Conservation (phyloP, 148 eudicot genomes). For the Amaranthus palmeri region DNA sequence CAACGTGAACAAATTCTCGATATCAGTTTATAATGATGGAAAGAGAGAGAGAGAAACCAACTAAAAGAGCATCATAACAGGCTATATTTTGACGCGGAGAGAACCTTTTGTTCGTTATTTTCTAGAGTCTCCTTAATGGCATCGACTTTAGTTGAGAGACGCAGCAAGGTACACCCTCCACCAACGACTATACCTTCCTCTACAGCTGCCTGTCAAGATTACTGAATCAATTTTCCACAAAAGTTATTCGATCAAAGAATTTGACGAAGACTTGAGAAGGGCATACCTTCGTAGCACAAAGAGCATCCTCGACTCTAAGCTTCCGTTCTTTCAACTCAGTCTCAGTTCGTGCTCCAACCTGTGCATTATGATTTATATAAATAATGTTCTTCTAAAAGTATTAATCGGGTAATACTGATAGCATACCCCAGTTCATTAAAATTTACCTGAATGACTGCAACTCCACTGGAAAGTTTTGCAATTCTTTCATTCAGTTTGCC, state of each 20-base stretch:
- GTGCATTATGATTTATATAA: not conserved
- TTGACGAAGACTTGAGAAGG: not conserved
- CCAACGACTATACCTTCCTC: conserved; percentile 80
- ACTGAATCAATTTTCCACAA: not conserved
- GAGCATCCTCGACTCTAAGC: conserved; percentile 76
- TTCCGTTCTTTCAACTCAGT: conserved; percentile 78
- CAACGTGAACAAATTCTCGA: not conserved
- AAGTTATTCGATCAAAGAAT: not conserved
- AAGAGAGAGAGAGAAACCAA: not conserved
- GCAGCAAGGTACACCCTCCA: conserved; percentile 68
- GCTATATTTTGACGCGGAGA: not conserved
- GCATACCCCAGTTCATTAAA: not conserved
- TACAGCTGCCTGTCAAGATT: conserved; percentile 58
- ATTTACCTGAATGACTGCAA: conserved; percentile 66
- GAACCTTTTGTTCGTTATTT: conserved; percentile 59
- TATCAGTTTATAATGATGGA: not conserved
- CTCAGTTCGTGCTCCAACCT: conserved; percentile 81
- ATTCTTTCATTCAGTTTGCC: conserved; percentile 69
- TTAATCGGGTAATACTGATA: too few relatives aligned
- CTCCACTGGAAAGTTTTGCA: conserved; percentile 76
- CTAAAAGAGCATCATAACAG: not conserved
- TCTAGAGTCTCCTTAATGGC: conserved; percentile 49
- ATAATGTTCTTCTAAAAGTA: not conserved
- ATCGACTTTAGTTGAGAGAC: conserved; percentile 53
- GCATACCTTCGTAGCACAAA: conserved; percentile 60